Conservation (phyloP, 306 rosid species). For the Vigna angularis region DNA sequence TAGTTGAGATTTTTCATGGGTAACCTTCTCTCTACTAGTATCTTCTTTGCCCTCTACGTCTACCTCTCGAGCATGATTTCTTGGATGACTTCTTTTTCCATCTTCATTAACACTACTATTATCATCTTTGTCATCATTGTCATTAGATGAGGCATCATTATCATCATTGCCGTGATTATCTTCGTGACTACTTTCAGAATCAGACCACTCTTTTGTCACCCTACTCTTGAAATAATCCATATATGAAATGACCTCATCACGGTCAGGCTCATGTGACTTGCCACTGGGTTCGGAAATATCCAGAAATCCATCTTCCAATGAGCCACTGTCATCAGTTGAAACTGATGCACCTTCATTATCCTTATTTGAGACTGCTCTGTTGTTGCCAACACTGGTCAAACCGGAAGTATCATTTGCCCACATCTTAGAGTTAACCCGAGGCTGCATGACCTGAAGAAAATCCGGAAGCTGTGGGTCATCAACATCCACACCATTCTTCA, state of each 20-base stretch:
- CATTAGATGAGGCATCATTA: conserved; percentile 57
- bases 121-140: conserved; percentile 42
- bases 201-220: conserved; percentile 83
- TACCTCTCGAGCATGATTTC: conserved; percentile 41
- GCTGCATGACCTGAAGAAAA: conserved; percentile 86
- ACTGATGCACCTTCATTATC: conserved; percentile 34
- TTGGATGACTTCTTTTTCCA: conserved; percentile 38
- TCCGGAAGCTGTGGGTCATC: conserved; percentile 74
- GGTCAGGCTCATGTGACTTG: conserved; percentile 46
- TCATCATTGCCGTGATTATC: conserved; percentile 46
- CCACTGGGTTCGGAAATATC: conserved; percentile 42
- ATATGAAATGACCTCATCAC: conserved; percentile 62
- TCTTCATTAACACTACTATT: conserved; percentile 30
- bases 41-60: conserved; percentile 42
- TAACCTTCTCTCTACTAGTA: conserved; percentile 35
- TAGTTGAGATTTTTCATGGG: conserved; percentile 40
- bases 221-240: conserved; percentile 88
- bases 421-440: conserved; percentile 74
- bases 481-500: conserved; percentile 43
- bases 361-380: conserved; percentile 50
- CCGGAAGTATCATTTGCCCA: conserved; percentile 80
- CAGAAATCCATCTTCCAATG: conserved; percentile 37
- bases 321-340: conserved; percentile 38
- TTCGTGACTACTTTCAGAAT: conserved; percentile 65
- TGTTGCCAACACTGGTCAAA: conserved; percentile 44